These are phyloP conservation scores for Geranium rotundifolium DNA, from an alignment of 345 rosid species.

Conservation along the genomic window DNA sequence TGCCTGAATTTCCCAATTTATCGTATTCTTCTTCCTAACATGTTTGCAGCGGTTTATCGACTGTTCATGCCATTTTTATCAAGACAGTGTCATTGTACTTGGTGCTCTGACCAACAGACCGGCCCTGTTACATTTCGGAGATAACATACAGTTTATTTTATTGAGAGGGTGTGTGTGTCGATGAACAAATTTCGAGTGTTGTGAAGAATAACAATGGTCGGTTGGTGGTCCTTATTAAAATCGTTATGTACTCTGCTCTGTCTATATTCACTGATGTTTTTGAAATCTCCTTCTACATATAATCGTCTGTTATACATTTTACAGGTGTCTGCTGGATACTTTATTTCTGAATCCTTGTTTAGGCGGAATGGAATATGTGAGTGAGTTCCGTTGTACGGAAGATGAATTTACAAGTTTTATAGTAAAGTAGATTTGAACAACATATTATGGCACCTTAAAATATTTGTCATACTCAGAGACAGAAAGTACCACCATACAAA, in stretches of 20 bases:
- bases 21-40: background rate
- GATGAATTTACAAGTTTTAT: background rate
- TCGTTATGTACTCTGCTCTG: background rate
- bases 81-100: conserved; percentile 52
- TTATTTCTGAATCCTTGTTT: conserved; percentile 72
- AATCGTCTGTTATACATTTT: conserved; percentile 1
- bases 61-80: conserved; percentile 57
- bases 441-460: no score
- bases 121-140: conserved; percentile 43
- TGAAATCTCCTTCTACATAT: background rate
- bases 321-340: conserved; percentile 87
- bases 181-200: no score
- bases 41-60: conserved; percentile 60
- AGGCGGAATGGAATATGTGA: conserved; percentile 84
- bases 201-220: no score
- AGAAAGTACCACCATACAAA: no score
- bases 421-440: no score
- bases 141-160: background rate
- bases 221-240: no score
- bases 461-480: no score
- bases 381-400: conserved; percentile 14
- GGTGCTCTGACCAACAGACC: conserved; percentile 37
- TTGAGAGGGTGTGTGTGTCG: no score
- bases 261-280: background rate
- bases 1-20: conserved; percentile 19